Base-by-base conservation (phyloP, 495 filamentous ascomycete species). In the Podospora bellae-mahoneyi region DNA sequence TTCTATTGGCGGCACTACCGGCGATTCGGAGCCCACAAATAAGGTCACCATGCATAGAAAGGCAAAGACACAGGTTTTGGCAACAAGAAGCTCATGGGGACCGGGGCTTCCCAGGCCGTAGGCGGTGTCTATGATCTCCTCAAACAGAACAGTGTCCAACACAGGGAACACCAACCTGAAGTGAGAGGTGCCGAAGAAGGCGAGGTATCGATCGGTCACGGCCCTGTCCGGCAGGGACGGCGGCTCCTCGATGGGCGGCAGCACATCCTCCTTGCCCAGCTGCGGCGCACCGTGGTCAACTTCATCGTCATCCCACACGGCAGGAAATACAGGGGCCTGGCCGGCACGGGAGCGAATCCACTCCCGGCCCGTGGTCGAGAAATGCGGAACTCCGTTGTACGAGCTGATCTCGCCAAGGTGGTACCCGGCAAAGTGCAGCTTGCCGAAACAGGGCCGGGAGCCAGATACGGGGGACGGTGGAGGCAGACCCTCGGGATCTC, bases 281-380 rank as follows among this genome's bases (percentile, higher is more conserved):
- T 20, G 9, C 9, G 66, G 39, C 7, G 55, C 60, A 7, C 58
- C 30, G 20, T 59, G 64, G 18, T 60, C 53, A 20, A 53, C 53
- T 54, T 53, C 34, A 1, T 64, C 69, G 4, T 70, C 58, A 4
- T 76, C 76, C 53, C 73, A 78, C 44, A 84, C 70, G 15, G 71
- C 78, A 39, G 79, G 78, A 53, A 81, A 72, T 16, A 77, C 69
- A 16, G 82, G 72, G 6, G 67, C 68, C 67, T 84, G 78, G 13
- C 83, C 84, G 4, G 84, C 83, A 18, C 79, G 78, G 23, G 81
- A 73, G 39, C 78, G 73, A 44, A 85, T 80, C 81, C 82, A 84
- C 67, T 76, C 71, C 61, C 78, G 80, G 1, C 83, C 82, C 44
- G 82, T 80, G 1, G 76, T 75, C 0, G 83, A 76, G 39, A 85